Percentiles rank a stretch among this genome's conserved stretches.
Evolutionary conservation across 179 eudicot species (phyloP).

Genomic region (Gypsophila paniculata): DNA sequence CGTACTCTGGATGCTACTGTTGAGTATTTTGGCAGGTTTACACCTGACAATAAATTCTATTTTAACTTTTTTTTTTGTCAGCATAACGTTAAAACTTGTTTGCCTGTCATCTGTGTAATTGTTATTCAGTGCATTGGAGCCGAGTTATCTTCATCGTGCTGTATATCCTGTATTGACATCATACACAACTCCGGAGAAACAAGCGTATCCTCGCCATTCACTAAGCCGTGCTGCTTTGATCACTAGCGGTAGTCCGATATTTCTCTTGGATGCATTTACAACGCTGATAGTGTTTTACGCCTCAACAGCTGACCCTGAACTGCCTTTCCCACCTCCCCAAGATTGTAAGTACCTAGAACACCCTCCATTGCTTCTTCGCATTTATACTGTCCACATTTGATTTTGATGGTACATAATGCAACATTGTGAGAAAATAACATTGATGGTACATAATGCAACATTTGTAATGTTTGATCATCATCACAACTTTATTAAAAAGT

Average conservation of each 20-base stretch:
- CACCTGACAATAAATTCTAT: neutral
- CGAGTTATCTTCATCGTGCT: slow-evolving; percentile 88
- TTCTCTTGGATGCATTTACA: slow-evolving; percentile 89
- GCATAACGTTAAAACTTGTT: neutral
- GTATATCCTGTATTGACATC: slow-evolving; percentile 81
- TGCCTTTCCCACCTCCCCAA: slow-evolving; percentile 93
- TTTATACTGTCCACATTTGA: neutral
- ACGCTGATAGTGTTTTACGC: slow-evolving; percentile 86
- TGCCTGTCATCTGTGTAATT: slow-evolving; percentile 20
- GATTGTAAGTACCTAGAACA: slow-evolving; percentile 57
- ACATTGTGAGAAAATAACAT: too few relatives aligned
- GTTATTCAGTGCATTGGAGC: slow-evolving; percentile 87
- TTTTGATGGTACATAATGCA: neutral
- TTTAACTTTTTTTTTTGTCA: neutral
- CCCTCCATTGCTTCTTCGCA: neutral
- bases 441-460: too few relatives aligned
- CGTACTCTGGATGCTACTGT: neutral
- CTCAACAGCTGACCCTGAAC: slow-evolving; percentile 76
- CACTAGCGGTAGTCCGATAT: slow-evolving; percentile 94
- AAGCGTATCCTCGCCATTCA: slow-evolving; percentile 96
- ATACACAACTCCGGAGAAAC: slow-evolving; percentile 71
- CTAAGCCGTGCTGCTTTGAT: slow-evolving; percentile 91
- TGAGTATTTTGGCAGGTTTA: neutral
- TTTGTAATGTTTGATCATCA: neutral
- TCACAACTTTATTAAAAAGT: neutral